Evolutionary conservation across 495 filamentous ascomycete species (phyloP).

Genomic region (Penicillium canariense): DNA sequence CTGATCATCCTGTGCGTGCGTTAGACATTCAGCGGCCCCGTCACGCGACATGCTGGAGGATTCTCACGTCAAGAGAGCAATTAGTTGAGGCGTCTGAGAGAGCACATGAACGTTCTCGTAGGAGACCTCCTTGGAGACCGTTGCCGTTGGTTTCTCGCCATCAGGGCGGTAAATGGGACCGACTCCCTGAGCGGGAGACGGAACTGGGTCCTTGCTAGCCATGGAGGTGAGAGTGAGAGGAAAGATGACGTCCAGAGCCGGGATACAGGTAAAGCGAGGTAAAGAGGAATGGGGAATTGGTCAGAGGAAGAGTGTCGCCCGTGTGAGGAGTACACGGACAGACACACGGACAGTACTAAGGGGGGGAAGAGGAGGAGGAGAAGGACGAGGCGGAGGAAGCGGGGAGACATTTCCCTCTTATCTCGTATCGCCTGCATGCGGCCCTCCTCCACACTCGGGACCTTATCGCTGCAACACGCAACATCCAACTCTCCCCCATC

Average conservation of each 20-base stretch:
- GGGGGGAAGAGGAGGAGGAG: background rate
- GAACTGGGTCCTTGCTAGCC: conserved; percentile 30
- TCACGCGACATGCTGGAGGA: background rate
- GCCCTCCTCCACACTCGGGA: background rate
- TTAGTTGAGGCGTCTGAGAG: conserved; percentile 92
- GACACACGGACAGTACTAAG: background rate
- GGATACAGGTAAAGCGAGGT: background rate
- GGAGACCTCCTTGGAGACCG: conserved; percentile 78
- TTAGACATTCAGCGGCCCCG: conserved; percentile 11
- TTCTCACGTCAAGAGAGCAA: conserved; percentile 92
- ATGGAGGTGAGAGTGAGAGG: conserved; percentile 10
- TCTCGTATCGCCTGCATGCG: conserved; percentile 10
- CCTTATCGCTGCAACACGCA: too few relatives aligned
- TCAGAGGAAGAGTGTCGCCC: background rate
- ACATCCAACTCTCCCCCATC: too few relatives aligned
- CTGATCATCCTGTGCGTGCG: conserved; percentile 76
- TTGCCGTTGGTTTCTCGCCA: conserved; percentile 81
- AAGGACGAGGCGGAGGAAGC: conserved; percentile 8
- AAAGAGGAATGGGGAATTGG: background rate
- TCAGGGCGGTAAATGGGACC: conserved; percentile 76
- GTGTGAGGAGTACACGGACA: background rate
- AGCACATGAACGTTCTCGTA: conserved; percentile 87
- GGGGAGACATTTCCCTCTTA: conserved; percentile 20
- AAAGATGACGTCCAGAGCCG: background rate
- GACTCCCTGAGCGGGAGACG: conserved; percentile 66